Evolutionary conservation across 768 basidiomycete species (phyloP).

Genomic region (Boletus fagicola): DNA sequence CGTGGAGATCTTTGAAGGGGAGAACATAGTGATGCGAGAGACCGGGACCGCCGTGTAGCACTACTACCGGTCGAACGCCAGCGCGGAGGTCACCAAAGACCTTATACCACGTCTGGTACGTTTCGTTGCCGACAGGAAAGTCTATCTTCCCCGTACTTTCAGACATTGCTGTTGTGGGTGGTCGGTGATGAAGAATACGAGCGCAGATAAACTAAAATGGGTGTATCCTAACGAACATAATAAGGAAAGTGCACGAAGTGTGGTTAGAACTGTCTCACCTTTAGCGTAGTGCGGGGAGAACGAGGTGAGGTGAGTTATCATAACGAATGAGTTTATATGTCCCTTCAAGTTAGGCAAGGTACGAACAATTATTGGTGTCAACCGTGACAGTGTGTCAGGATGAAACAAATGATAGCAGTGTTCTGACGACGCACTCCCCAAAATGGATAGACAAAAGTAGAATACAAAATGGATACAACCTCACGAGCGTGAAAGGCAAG

Average conservation of each 20-base stretch:
- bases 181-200: not conserved
- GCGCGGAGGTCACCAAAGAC: constrained; percentile 41
- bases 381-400: not conserved
- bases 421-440: too few relatives aligned
- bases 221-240: not conserved
- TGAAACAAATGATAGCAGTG: not conserved
- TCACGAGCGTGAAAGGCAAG: too few relatives aligned
- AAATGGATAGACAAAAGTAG: too few relatives aligned
- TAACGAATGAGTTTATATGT: not conserved
- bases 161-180: constrained; percentile 8
- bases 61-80: constrained; percentile 36
- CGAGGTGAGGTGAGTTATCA: not conserved
- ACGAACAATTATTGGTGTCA: not conserved
- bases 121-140: constrained; percentile 19
- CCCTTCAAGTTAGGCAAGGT: not conserved
- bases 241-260: not conserved
- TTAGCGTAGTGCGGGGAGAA: not conserved
- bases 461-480: too few relatives aligned
- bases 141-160: constrained; percentile 24
- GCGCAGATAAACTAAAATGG: not conserved
- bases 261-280: not conserved
- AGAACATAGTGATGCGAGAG: constrained; percentile 41
- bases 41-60: constrained; percentile 48
- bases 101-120: constrained; percentile 45
- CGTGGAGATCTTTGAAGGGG: constrained; percentile 36